These are phyloP conservation scores for Salix arbutifolia DNA, from an alignment of 345 rosid species.

Conservation along the genomic window DNA sequence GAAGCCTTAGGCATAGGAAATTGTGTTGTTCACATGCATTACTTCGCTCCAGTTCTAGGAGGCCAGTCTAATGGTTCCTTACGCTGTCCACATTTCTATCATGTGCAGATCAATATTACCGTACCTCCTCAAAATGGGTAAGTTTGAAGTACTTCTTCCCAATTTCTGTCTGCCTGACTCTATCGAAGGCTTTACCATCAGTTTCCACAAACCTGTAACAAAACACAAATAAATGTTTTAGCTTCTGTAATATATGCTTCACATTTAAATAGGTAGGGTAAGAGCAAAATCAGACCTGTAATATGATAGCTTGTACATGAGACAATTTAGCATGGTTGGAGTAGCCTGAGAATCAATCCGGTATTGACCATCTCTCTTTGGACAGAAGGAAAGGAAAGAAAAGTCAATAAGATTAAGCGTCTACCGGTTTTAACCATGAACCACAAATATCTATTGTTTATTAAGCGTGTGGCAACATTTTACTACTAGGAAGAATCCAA, in stretches of 20 bases:
- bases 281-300: constrained; percentile 58
- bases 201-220: constrained; percentile 85
- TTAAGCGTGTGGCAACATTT: background rate
- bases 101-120: constrained; percentile 11
- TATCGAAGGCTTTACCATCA: constrained; percentile 87
- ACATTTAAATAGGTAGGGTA: background rate
- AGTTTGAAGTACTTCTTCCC: constrained; percentile 94
- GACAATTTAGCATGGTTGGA: constrained; percentile 88
- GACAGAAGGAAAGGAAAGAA: constrained; percentile 9
- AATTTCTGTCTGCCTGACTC: constrained; percentile 89
- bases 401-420: constrained; percentile 7
- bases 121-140: constrained; percentile 93
- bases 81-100: background rate
- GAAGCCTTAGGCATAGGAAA: too few species aligned
- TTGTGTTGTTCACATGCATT: background rate
- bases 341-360: constrained; percentile 94
- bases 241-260: background rate
- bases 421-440: background rate
- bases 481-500: background rate
- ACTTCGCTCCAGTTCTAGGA: background rate
- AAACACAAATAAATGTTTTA: background rate
- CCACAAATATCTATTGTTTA: background rate
- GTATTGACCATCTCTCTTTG: constrained; percentile 91
- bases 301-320: constrained; percentile 95
- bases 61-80: background rate